These are phyloP conservation scores for Neofusicoccum ribis DNA, from an alignment of 2,329 filamentous ascomycete species.

Conservation along the genomic window DNA sequence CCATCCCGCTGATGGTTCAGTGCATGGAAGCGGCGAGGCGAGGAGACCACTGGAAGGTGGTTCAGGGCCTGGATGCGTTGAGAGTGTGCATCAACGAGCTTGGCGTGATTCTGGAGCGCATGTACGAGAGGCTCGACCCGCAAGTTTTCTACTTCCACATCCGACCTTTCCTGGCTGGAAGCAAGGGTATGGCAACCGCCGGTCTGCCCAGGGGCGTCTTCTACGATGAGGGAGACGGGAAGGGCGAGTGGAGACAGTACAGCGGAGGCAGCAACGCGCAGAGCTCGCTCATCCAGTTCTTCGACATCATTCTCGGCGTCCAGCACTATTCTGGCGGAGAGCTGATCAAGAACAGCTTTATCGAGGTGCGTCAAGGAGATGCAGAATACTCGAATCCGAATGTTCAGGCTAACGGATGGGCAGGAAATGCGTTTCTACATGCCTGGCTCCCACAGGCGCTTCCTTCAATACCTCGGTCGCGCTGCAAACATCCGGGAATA, in stretches of 20 bases:
- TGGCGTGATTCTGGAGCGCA: slow-evolving; percentile 46
- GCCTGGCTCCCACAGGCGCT: slow-evolving; percentile 54
- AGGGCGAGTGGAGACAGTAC: slow-evolving; percentile 52
- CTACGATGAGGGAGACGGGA: slow-evolving; percentile 52
- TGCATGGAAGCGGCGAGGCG: slow-evolving; percentile 46
- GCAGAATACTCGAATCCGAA: background rate
- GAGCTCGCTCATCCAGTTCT: slow-evolving; percentile 56
- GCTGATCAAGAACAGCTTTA: slow-evolving; percentile 25
- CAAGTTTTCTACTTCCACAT: slow-evolving; percentile 54
- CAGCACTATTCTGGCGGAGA: slow-evolving; percentile 46
- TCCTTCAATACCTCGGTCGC: slow-evolving; percentile 48
- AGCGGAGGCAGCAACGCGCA: slow-evolving; percentile 58
- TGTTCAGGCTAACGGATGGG: slow-evolving; percentile 20
- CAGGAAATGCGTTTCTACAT: slow-evolving; percentile 57
- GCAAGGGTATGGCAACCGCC: slow-evolving; percentile 55
- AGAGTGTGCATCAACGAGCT: slow-evolving; percentile 41
- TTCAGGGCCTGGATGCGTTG: slow-evolving; percentile 34
- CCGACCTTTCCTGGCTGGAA: slow-evolving; percentile 54
- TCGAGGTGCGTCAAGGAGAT: background rate
- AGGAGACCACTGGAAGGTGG: slow-evolving; percentile 8
- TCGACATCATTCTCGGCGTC: slow-evolving; percentile 55
- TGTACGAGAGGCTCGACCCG: slow-evolving; percentile 53
- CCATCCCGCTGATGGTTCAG: slow-evolving; percentile 48
- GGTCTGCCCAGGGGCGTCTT: slow-evolving; percentile 54
- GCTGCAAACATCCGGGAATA: slow-evolving; percentile 50